Evolutionary conservation across 768 basidiomycete species (phyloP).

Genomic region (Tylopilus plumbeoviolaceoides): DNA sequence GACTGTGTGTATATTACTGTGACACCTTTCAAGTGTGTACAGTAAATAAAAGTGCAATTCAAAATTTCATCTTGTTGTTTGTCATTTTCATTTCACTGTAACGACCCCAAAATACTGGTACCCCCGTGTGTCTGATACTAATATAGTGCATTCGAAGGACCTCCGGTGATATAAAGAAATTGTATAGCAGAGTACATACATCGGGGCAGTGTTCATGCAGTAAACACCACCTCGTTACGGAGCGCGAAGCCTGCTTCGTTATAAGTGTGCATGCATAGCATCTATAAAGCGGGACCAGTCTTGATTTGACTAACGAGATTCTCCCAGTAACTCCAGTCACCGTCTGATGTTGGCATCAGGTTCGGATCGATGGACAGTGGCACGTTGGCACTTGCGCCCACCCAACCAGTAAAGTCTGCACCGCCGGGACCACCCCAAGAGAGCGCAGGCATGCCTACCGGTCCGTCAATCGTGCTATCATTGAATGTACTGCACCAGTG

Average conservation of each 20-base stretch:
- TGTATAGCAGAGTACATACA: conserved; percentile 12
- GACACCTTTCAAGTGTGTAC: no score
- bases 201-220: conserved; percentile 1
- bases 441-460: conserved; percentile 42
- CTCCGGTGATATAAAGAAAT: not conserved
- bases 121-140: no score
- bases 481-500: conserved; percentile 84
- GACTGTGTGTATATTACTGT: no score
- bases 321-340: conserved; percentile 82
- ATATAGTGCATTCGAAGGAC: no score
- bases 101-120: no score
- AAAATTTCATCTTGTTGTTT: no score
- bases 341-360: conserved; percentile 49
- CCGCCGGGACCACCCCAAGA: conserved; percentile 60
- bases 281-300: conserved; percentile 33
- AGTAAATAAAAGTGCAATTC: no score
- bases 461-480: conserved; percentile 54
- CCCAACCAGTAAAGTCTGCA: conserved; percentile 59
- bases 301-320: conserved; percentile 59
- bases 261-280: conserved; percentile 1
- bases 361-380: conserved; percentile 40
- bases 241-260: conserved; percentile 10
- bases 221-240: conserved; percentile 5
- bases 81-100: no score
- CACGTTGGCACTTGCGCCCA: conserved; percentile 38